A percentile compares a stretch with the other conserved stretches of the same genome.
These are phyloP conservation scores for Raffaelea deltoideospora DNA, from an alignment of 2,329 filamentous ascomycete genomes.

Conservation along the genomic window DNA sequence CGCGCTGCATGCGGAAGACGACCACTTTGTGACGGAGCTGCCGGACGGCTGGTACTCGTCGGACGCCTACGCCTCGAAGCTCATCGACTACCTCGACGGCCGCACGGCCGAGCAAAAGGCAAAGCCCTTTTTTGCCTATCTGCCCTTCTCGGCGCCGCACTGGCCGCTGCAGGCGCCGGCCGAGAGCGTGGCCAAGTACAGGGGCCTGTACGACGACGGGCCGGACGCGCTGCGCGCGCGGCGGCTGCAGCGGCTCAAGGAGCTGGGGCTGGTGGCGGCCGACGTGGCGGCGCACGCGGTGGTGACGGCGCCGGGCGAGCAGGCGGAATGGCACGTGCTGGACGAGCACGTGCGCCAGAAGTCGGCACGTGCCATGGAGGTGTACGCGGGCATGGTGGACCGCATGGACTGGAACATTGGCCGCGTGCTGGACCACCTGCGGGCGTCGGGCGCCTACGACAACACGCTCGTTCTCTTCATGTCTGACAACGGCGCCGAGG, in stretches of 20 bases:
- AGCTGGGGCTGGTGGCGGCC: too few species aligned
- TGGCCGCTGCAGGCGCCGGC: slow-evolving; percentile 46
- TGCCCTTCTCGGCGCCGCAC: slow-evolving; percentile 47
- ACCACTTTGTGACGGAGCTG: slow-evolving; percentile 34
- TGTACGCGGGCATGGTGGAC: slow-evolving; percentile 50
- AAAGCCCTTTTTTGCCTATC: slow-evolving; percentile 41
- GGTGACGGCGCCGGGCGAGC: too few species aligned
- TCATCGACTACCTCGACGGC: slow-evolving; percentile 34
- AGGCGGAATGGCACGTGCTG: too few species aligned
- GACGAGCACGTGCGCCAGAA: too few species aligned
- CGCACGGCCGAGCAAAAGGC: slow-evolving; percentile 21
- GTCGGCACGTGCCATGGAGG: slow-evolving; percentile 42
- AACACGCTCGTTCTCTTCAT: slow-evolving; percentile 51
- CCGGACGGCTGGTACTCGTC: slow-evolving; percentile 36
- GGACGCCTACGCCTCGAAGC: slow-evolving; percentile 34
- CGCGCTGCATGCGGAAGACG: too few species aligned
- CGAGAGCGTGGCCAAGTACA: slow-evolving; percentile 40
- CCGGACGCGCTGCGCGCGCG: slow-evolving; percentile 38
- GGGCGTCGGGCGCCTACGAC: slow-evolving; percentile 40
- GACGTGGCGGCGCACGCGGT: too few species aligned
- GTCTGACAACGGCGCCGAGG: slow-evolving; percentile 36
- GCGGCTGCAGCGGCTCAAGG: slow-evolving; percentile 36
- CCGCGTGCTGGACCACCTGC: slow-evolving; percentile 39
- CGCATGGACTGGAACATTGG: slow-evolving; percentile 45
- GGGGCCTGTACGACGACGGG: slow-evolving; percentile 44